Percentiles rank a stretch among this genome's conserved stretches.
These are phyloP conservation scores for Ajuga chamaepitys DNA, from an alignment of 257 asterid genomes.

Conservation along the genomic window DNA sequence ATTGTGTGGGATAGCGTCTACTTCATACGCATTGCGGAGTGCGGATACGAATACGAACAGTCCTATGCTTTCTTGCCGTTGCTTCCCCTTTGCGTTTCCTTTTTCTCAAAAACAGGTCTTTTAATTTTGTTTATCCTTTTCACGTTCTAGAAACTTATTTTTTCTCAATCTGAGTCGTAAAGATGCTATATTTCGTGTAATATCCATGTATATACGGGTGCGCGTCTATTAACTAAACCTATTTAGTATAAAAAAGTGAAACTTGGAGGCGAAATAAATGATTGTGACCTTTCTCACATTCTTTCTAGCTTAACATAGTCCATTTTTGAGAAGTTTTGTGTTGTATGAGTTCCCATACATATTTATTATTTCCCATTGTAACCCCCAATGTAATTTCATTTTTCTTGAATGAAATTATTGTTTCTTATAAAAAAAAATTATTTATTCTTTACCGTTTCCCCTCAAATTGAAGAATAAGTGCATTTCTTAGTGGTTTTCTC, in stretches of 20 bases:
- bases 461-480: not conserved
- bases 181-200: not conserved
- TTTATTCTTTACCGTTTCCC: not conserved
- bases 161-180: not conserved
- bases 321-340: not conserved
- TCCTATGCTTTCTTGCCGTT: conserved; percentile 82
- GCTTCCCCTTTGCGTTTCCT: conserved; percentile 70
- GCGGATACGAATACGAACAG: conserved; percentile 96
- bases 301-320: not conserved
- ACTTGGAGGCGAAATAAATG: not conserved
- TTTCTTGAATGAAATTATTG: not conserved
- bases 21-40: conserved; percentile 71
- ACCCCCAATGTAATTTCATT: no score
- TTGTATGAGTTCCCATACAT: not conserved
- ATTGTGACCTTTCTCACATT: not conserved
- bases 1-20: conserved; percentile 94
- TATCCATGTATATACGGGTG: not conserved
- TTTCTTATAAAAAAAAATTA: not conserved
- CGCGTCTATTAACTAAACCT: not conserved
- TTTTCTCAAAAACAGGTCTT: conserved; percentile 70
- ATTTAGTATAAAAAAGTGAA: not conserved
- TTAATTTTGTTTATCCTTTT: not conserved
- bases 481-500: not conserved
- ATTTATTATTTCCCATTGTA: not conserved
- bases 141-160: not conserved